These are phyloP conservation scores for Podospora conica DNA, from an alignment of 495 filamentous ascomycete species.

Conservation along the genomic window DNA sequence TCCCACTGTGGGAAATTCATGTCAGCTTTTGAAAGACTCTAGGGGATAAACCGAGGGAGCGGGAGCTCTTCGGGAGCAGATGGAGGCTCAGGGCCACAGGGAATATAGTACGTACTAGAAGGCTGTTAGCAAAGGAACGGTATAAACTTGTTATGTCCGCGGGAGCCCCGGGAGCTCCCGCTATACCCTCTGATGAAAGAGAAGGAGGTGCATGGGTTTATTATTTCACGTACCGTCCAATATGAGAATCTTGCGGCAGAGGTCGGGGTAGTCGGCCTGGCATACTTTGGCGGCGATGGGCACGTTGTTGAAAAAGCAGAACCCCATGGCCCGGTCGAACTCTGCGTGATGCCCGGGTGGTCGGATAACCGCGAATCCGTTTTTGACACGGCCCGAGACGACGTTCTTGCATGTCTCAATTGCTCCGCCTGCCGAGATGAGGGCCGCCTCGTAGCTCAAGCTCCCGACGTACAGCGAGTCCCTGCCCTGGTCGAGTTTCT, in stretches of 20 bases:
- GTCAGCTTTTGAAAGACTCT: too few species aligned
- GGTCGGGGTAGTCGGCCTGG: constrained; percentile 65
- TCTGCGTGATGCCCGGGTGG: constrained; percentile 97
- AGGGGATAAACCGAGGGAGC: too few species aligned
- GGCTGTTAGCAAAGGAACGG: too few species aligned
- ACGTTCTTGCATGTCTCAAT: constrained; percentile 92
- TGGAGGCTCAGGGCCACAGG: too few species aligned
- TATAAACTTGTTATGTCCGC: too few species aligned
- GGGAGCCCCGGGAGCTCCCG: too few species aligned
- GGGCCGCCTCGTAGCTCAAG: constrained; percentile 70
- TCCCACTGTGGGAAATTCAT: too few species aligned
- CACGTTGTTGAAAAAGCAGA: constrained; percentile 97
- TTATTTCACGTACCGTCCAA: too few species aligned
- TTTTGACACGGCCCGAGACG: constrained; percentile 71
- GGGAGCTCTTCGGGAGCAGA: too few species aligned
- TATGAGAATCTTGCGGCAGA: constrained; percentile 82
- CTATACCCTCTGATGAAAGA: too few species aligned
- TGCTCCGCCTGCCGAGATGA: constrained; percentile 85
- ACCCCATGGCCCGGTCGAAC: constrained; percentile 74
- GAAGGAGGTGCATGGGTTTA: too few species aligned
- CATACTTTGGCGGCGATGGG: constrained; percentile 81
- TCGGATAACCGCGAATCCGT: constrained; percentile 89
- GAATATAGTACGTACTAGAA: too few species aligned
- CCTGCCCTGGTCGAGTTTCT: constrained; percentile 51
- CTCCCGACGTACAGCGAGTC: constrained; percentile 89